Evolutionary conservation across 2,329 filamentous ascomycete species (phyloP).

Genomic region (Paecilomyces formosus): DNA sequence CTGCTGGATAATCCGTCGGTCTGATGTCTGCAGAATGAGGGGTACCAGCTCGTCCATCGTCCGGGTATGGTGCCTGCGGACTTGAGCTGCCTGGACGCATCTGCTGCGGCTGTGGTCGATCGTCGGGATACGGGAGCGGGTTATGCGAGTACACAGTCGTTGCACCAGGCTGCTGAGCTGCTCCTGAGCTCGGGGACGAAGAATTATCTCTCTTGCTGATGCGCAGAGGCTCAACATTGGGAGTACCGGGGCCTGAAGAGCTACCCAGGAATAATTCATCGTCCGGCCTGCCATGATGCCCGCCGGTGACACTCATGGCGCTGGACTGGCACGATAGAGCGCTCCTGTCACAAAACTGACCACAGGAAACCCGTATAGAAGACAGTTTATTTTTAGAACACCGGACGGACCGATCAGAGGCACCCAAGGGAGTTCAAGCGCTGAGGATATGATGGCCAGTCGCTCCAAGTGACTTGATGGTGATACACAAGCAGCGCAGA

Average conservation of each 20-base stretch:
- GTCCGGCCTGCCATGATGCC: conserved; percentile 59
- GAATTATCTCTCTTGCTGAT: conserved; percentile 74
- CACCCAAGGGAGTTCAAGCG: neutral
- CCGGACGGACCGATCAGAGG: neutral
- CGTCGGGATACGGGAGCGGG: conserved; percentile 65
- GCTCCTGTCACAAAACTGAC: neutral
- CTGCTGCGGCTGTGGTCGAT: conserved; percentile 40
- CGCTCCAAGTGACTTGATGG: neutral
- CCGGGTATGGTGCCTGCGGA: conserved; percentile 27
- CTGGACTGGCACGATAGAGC: conserved; percentile 3
- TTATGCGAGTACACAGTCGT: conserved; percentile 60
- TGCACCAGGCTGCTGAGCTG: conserved; percentile 42
- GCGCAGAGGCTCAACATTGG: conserved; percentile 73
- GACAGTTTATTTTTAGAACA: neutral
- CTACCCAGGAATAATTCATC: conserved; percentile 73
- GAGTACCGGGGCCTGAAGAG: conserved; percentile 54
- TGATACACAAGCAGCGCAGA: neutral
- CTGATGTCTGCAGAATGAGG: conserved; percentile 19
- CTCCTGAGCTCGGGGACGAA: conserved; percentile 38
- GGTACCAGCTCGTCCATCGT: conserved; percentile 15
- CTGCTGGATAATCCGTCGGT: conserved; percentile 30
- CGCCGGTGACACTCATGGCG: conserved; percentile 37
- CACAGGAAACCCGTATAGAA: conserved; percentile 1
- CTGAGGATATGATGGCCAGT: neutral
- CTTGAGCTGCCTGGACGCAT: conserved; percentile 23